Base-by-base conservation (phyloP, 2,329 filamentous ascomycete genomes). In the Fusarium pseudonygamai region DNA sequence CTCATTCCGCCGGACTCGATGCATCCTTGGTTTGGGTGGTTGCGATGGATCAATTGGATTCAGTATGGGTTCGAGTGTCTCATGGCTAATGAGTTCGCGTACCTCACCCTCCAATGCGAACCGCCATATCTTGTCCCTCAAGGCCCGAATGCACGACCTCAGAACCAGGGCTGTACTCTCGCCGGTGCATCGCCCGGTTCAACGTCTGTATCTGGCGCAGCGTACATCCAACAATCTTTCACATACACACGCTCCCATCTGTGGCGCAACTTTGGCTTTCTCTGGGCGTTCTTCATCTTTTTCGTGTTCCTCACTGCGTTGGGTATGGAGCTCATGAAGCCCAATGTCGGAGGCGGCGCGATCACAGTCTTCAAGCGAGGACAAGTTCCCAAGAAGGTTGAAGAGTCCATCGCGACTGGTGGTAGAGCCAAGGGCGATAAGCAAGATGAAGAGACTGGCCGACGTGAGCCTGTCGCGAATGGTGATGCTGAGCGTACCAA, bases 261-360 rank as follows among this genome's bases (percentile, higher is more conserved):
- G 13, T 93, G 92, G 92, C 90, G 93, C 7, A 95, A 96, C 79
- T 94, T 93, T 77, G 93, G 92, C 37, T 91, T 95, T 7, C 82
- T 96, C 3, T 90, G 95, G 74, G 93, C 92, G 0, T 96, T 94
- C 73, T 88, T 90, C 3, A 85, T 93, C 2, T 86, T 94, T 10
- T 97, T 96, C 78, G 88, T 97, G 18, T 73, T 91, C 16, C 82
- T 96, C 36, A 96, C 93, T 0, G 87, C 92, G 10, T 73, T 93
- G 28, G 92, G 91, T 2, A 91, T 92, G 22, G 93, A 97, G 76
- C 75, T 88, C 40, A 85, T 87, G 82, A 91, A 91, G 75, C 88
- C 88, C 5, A 90, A 90, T 64, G 86, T 87, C 18, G 88, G 88
- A 11, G 88, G 88, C 12, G 88, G 87, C 4, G 84, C 88, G 6